phyloP scores from a whole-genome alignment of 2,329 filamentous ascomycete genomes.

The Acephala macrosclerotiorum region DNA sequence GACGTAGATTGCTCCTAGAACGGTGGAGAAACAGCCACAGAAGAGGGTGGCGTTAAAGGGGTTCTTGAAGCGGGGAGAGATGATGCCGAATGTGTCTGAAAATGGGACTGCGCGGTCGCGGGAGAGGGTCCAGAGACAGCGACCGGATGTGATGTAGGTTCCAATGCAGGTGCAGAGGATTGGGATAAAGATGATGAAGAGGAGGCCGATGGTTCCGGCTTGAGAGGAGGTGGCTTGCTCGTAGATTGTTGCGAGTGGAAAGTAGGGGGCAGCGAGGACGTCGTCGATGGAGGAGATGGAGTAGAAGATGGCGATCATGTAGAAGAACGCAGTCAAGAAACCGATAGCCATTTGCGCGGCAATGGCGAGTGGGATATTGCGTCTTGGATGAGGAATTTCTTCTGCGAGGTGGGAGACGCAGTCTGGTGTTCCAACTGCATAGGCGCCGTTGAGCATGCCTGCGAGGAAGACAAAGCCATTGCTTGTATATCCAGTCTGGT shows the following conservation, averaged over 20 bases:
- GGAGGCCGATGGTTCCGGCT: conserved; percentile 58
- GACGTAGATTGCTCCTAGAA: conserved; percentile 70
- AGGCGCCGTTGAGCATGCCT: conserved; percentile 66
- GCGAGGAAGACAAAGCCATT: conserved; percentile 63
- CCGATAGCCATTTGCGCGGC: conserved; percentile 57
- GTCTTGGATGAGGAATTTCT: conserved; percentile 62
- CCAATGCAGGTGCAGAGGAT: conserved; percentile 60
- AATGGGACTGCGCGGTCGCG: conserved; percentile 65
- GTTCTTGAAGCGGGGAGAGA: conserved; percentile 55
- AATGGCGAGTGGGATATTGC: conserved; percentile 62
- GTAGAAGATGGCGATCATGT: conserved; percentile 63
- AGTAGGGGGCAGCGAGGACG: conserved; percentile 58
- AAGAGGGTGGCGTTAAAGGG: conserved; percentile 63
- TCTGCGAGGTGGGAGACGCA: conserved; percentile 70
- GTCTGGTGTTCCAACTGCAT: conserved; percentile 71
- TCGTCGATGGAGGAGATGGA: conserved; percentile 61
- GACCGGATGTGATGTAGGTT: conserved; percentile 65
- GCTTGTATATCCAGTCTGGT: conserved; percentile 53
- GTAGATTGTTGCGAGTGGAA: conserved; percentile 73
- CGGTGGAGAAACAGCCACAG: conserved; percentile 56
- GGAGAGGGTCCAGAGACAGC: conserved; percentile 68
- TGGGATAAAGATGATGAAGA: conserved; percentile 61
- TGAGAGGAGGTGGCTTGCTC: conserved; percentile 61
- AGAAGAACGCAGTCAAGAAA: conserved; percentile 60
- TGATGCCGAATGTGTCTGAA: conserved; percentile 52